These are phyloP conservation scores for Dryas alaskensis DNA, from an alignment of 306 rosid species.

Conservation along the genomic window DNA sequence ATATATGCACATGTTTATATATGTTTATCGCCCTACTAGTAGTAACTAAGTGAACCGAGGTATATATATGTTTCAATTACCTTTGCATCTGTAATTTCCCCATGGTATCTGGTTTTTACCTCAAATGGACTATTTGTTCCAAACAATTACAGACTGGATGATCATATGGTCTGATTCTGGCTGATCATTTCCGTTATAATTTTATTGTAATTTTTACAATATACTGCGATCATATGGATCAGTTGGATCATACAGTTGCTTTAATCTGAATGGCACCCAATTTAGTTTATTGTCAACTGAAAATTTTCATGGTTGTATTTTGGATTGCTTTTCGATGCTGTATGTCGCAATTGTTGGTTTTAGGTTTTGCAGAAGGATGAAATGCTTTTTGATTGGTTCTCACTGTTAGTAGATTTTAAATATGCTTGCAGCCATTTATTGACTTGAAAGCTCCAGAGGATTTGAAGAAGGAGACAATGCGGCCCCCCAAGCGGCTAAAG, in stretches of 20 bases:
- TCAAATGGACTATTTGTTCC: too few species aligned
- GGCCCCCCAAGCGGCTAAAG: slow-evolving; percentile 65
- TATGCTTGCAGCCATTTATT: slow-evolving; percentile 73
- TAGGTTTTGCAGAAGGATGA: background rate
- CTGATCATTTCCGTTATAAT: background rate
- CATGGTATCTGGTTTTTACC: too few species aligned
- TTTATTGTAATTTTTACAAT: background rate
- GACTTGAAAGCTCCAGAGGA: slow-evolving; percentile 66
- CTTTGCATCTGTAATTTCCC: too few species aligned
- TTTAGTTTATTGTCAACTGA: background rate
- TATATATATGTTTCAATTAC: too few species aligned
- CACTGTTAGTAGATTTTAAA: slow-evolving; percentile 13
- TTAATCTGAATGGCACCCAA: background rate
- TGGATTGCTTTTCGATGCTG: background rate
- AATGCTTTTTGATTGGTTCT: slow-evolving; percentile 13
- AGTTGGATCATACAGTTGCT: background rate
- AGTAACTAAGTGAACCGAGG: too few species aligned
- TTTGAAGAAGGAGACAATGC: slow-evolving; percentile 60
- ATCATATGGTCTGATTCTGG: background rate
- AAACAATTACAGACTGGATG: background rate
- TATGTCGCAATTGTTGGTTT: background rate
- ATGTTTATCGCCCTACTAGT: too few species aligned
- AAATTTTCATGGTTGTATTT: background rate
- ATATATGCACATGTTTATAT: too few species aligned
- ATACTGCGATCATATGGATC: background rate